Percentiles rank a stretch among this genome's conserved stretches.
Evolutionary conservation across 495 filamentous ascomycete species (phyloP).

Genomic region (Aspergillus steynii): DNA sequence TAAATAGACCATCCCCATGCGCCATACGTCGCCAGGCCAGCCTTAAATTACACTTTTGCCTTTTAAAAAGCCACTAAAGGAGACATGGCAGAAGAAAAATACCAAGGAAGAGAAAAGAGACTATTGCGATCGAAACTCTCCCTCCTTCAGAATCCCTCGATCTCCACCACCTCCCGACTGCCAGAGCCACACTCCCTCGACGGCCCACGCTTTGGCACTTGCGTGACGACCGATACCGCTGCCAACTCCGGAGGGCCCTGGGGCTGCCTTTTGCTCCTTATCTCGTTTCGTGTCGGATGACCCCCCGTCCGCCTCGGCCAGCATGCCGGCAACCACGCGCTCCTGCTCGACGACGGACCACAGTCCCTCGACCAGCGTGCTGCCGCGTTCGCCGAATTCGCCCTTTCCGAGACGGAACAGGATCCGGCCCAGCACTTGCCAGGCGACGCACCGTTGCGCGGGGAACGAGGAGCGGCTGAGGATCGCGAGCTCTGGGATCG

Average conservation of each 20-base stretch:
- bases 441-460: constrained; percentile 86
- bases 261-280: constrained; percentile 17
- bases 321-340: constrained; percentile 69
- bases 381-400: constrained; percentile 68
- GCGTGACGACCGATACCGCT: constrained; percentile 50
- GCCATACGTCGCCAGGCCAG: too few species aligned
- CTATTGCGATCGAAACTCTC: constrained; percentile 34
- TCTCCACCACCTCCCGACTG: constrained; percentile 72
- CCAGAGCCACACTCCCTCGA: constrained; percentile 90
- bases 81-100: not conserved
- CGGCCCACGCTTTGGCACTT: constrained; percentile 76
- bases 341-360: constrained; percentile 80
- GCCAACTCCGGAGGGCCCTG: constrained; percentile 14
- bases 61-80: too few species aligned
- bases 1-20: not conserved
- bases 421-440: constrained; percentile 84
- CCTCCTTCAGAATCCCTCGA: constrained; percentile 41
- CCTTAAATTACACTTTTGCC: too few species aligned
- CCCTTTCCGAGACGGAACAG: constrained; percentile 79
- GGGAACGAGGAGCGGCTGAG: constrained; percentile 80
- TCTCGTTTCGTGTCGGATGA: constrained; percentile 2
- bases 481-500: constrained; percentile 81
- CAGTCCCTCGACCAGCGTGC: constrained; percentile 60
- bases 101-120: not conserved
- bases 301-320: constrained; percentile 62